These are phyloP conservation scores for Neurospora sp. DNA, from an alignment of 495 filamentous ascomycete species.

Conservation along the genomic window DNA sequence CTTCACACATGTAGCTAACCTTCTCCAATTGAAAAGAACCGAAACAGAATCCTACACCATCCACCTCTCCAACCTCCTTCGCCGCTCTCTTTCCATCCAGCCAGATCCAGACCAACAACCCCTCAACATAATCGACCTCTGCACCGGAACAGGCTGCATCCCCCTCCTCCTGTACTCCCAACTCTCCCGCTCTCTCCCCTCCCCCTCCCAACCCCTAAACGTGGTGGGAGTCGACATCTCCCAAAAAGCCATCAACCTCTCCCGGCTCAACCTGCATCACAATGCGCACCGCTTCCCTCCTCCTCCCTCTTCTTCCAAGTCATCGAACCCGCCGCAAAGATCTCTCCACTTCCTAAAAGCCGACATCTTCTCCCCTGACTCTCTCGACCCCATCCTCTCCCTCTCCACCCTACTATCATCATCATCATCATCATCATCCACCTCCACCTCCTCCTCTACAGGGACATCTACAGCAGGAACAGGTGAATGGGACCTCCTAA, in stretches of 20 bases:
- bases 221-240: constrained; percentile 53
- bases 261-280: constrained; percentile 46
- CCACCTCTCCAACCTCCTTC: constrained; percentile 42
- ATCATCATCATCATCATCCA: neutral
- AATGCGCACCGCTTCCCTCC: constrained; percentile 25
- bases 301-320: neutral
- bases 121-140: constrained; percentile 69
- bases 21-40: constrained; percentile 15
- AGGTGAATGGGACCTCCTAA: constrained; percentile 53
- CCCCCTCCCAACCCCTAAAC: constrained; percentile 3
- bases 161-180: constrained; percentile 57
- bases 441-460: neutral
- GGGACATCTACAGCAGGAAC: too few relatives aligned
- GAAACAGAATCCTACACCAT: constrained; percentile 65
- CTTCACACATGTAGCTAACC: neutral
- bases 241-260: constrained; percentile 47
- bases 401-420: neutral
- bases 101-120: neutral
- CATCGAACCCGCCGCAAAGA: neutral
- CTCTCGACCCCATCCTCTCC: constrained; percentile 1
- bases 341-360: constrained; percentile 38
- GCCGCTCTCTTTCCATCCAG: neutral
- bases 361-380: constrained; percentile 41
- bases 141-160: constrained; percentile 88
- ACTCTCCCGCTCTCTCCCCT: constrained; percentile 23